phyloP scores from a whole-genome alignment of 2,329 filamentous ascomycete species.

The Penicillium verrucosum region DNA sequence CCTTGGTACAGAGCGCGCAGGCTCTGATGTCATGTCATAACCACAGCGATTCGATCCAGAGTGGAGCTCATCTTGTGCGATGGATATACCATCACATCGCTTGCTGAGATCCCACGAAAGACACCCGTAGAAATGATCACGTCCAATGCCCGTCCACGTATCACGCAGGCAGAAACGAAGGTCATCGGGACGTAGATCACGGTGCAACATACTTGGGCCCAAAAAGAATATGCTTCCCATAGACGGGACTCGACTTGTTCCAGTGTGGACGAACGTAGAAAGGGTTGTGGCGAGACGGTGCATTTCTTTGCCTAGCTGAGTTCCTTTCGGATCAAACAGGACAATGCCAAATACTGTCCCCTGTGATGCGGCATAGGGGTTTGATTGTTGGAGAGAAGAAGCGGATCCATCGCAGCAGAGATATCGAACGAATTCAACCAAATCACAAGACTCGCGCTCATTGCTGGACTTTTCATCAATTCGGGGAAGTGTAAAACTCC shows the following conservation, averaged over 20 bases:
- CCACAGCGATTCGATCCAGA: neutral
- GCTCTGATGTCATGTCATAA: neutral
- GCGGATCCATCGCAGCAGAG: constrained; percentile 11
- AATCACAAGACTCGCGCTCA: neutral
- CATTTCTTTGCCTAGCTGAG: constrained; percentile 24
- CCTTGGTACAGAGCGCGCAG: neutral
- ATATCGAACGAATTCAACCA: constrained; percentile 18
- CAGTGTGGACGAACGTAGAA: constrained; percentile 7
- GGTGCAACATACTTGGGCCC: constrained; percentile 23
- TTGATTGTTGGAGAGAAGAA: constrained; percentile 15
- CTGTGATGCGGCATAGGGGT: constrained; percentile 19
- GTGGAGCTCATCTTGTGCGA: neutral
- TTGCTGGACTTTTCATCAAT: neutral
- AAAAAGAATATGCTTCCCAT: constrained; percentile 37
- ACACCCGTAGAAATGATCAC: constrained; percentile 33
- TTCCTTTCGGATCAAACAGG: constrained; percentile 23
- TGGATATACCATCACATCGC: neutral
- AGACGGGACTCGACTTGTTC: neutral
- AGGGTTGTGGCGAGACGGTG: constrained; percentile 20
- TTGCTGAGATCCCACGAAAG: constrained; percentile 18
- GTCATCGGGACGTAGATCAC: constrained; percentile 14
- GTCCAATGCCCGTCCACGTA: constrained; percentile 30
- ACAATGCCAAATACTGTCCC: constrained; percentile 27
- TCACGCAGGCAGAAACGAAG: constrained; percentile 22
- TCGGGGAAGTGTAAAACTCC: neutral